Evolutionary conservation across 1,284 basidiomycete species (phyloP), one percentile per base, ranked within the genome.

Genomic region (Ustilago cynodontis): DNA sequence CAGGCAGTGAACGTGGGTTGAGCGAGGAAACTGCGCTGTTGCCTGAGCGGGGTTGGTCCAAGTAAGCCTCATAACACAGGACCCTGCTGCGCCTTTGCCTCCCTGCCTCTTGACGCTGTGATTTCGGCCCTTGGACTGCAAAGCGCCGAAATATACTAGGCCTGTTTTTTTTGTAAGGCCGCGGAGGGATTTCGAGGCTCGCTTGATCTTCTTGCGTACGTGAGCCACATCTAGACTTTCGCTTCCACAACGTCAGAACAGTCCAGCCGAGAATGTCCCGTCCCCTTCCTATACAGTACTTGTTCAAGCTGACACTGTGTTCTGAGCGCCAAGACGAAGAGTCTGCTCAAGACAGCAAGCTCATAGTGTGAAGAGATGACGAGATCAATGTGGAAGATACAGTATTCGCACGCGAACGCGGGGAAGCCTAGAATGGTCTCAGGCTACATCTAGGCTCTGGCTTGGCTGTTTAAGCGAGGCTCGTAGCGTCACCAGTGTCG

Each of bases 381-480:
- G 5, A 31, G 13, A 29, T 16, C 35, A 10, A 13, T n/a, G n/a
- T n/a, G n/a, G n/a, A n/a, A n/a, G n/a, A n/a, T n/a, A n/a, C n/a
- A n/a, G n/a, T n/a, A 18, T 52, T 35, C n/a, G 51, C 51, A 33
- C 18, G 31, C 2, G 28, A 33, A 35, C 53, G 62, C n/a, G 49
- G 35, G 54, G 52, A 47, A 53, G 31, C 16, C 9, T 43, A 53
- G 50, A 4, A 3, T 26, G 26, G 47, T 51, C 54, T 57, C 22
- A 43, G 41, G 53, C 2, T 8, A 49, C 22, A 29, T 31, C 1
- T 11, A n/a, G 10, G 53, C 43, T 41, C 41, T 22, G 45, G 45
- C 50, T 59, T 53, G 43, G 64, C 51, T n/a, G 24, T 50, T 22
- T 43, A 71, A 65, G 69, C 69, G 69, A 71, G 69, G 69, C 59